phyloP scores from a whole-genome alignment of 257 asterid genomes.

The Solanum clarkiae region DNA sequence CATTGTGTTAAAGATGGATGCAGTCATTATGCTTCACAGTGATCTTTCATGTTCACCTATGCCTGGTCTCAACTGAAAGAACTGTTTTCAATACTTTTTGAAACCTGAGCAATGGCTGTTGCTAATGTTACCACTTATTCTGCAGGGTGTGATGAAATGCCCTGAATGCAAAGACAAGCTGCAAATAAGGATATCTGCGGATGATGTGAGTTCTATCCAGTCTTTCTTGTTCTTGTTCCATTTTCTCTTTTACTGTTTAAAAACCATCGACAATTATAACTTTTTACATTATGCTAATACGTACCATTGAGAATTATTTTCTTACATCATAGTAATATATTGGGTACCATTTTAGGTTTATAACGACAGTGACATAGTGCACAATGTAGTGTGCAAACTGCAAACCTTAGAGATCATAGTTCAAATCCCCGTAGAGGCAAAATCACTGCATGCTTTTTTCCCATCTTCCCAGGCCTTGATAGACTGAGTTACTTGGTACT shows the following conservation, averaged over 20 bases:
- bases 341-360: neutral
- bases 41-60: neutral
- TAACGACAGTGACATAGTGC: neutral
- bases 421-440: neutral
- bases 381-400: neutral
- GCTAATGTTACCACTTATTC: slow-evolving; percentile 9
- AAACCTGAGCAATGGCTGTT: slow-evolving; percentile 8
- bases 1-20: neutral
- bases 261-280: neutral
- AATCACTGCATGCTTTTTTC: neutral
- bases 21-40: neutral
- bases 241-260: neutral
- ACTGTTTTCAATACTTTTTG: neutral
- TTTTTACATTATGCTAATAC: neutral
- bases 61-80: neutral
- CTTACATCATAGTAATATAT: neutral
- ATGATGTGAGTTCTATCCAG: slow-evolving; percentile 59
- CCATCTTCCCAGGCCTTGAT: neutral
- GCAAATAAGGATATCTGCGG: slow-evolving; percentile 77
- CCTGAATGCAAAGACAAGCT: slow-evolving; percentile 89
- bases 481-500: neutral
- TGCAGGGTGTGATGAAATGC: slow-evolving; percentile 97
- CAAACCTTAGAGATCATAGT: neutral
- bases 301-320: neutral
- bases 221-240: neutral